These are phyloP conservation scores for Mycena galericulata DNA, from an alignment of 768 basidiomycete species.

Conservation along the genomic window DNA sequence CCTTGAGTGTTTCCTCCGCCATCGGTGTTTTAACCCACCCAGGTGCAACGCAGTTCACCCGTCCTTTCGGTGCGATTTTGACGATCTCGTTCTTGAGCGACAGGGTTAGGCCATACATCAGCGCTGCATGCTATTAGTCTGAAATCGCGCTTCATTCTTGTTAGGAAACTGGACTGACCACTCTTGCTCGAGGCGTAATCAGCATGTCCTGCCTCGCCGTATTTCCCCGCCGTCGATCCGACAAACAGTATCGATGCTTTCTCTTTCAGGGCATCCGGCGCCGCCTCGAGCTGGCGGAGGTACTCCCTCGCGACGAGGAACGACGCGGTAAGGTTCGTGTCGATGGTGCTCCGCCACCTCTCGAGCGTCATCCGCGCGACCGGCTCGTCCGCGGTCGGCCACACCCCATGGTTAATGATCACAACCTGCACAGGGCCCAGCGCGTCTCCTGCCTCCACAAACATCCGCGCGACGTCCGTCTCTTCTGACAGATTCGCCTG, in stretches of 20 bases:
- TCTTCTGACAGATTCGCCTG: slow-evolving; percentile 75
- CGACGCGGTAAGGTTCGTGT: slow-evolving; percentile 72
- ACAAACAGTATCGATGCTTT: slow-evolving; percentile 73
- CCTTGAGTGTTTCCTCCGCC: slow-evolving; percentile 67
- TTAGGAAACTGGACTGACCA: background rate
- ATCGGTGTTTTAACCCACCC: slow-evolving; percentile 78
- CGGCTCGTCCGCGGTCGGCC: slow-evolving; percentile 57
- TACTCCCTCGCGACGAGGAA: slow-evolving; percentile 79
- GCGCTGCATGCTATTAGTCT: slow-evolving; percentile 52
- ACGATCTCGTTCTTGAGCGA: slow-evolving; percentile 87
- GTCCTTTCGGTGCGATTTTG: slow-evolving; percentile 73
- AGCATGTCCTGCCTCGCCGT: slow-evolving; percentile 73
- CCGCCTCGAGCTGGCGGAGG: slow-evolving; percentile 57
- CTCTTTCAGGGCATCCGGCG: slow-evolving; percentile 55
- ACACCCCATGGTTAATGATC: slow-evolving; percentile 73
- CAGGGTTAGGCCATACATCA: slow-evolving; percentile 80
- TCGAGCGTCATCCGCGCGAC: slow-evolving; percentile 69
- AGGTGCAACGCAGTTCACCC: slow-evolving; percentile 79
- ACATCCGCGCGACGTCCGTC: slow-evolving; percentile 62
- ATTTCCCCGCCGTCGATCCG: slow-evolving; percentile 80
- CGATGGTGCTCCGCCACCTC: slow-evolving; percentile 72
- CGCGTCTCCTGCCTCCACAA: slow-evolving; percentile 52
- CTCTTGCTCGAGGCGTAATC: slow-evolving; percentile 20
- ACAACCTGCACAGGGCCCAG: slow-evolving; percentile 68
- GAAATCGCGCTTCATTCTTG: too few species aligned